Evolutionary conservation across 768 basidiomycete genomes (phyloP).

Genomic region (Grammothele lineata): DNA sequence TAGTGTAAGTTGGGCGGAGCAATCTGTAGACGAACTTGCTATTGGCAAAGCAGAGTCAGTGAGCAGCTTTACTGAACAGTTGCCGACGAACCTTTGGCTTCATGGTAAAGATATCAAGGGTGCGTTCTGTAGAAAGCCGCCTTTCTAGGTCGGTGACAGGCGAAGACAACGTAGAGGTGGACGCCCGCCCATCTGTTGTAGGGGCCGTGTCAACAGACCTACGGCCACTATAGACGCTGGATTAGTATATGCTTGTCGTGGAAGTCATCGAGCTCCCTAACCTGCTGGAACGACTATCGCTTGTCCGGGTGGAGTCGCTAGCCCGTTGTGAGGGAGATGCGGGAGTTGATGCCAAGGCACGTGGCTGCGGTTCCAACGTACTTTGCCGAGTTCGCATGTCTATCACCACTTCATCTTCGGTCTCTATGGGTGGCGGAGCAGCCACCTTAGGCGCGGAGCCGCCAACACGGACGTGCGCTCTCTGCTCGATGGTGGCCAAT

Average conservation of each 20-base stretch:
- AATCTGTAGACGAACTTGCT: conserved; percentile 93
- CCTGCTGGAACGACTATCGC: conserved; percentile 51
- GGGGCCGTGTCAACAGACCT: conserved; percentile 56
- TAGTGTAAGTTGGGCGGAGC: conserved; percentile 74
- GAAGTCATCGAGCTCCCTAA: conserved; percentile 29
- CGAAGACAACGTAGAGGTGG: conserved; percentile 47
- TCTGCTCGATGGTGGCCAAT: conserved; percentile 60
- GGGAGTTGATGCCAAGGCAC: conserved; percentile 3
- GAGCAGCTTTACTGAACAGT: background rate
- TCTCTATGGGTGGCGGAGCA: conserved; percentile 27
- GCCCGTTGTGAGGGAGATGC: conserved; percentile 19
- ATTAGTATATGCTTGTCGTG: background rate
- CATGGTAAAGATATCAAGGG: conserved; percentile 96
- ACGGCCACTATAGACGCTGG: conserved; percentile 40
- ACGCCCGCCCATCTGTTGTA: conserved; percentile 49
- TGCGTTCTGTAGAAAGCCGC: conserved; percentile 69
- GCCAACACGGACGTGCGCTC: conserved; percentile 52
- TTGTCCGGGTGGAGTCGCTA: conserved; percentile 22
- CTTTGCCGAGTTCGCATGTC: conserved; percentile 43
- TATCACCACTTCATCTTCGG: conserved; percentile 54
- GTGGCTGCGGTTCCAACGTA: conserved; percentile 10
- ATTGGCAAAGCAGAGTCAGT: conserved; percentile 1
- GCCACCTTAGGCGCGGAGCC: conserved; percentile 6
- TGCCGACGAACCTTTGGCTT: conserved; percentile 66
- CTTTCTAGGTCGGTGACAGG: conserved; percentile 78